Percentiles rank a stretch among this genome's conserved stretches.
phyloP scores from a whole-genome alignment of 352 stramenopile genomes.

The Pythium apleroticum region DNA sequence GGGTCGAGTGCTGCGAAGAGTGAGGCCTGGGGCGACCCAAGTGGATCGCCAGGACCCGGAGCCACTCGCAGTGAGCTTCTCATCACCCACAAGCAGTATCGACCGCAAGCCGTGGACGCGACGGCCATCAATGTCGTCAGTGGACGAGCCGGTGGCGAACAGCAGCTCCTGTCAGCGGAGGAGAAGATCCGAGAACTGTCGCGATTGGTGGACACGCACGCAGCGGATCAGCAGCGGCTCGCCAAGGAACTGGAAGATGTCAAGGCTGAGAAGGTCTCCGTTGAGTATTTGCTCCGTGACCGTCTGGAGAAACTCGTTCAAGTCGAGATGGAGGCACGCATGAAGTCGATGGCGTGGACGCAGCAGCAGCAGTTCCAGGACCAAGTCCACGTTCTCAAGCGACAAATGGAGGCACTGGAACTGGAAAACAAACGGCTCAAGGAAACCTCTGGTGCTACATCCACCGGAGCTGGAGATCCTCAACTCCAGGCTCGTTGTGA shows the following conservation, averaged over 20 bases:
- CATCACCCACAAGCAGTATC: constrained; percentile 71
- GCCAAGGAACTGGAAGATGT: constrained; percentile 86
- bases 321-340: constrained; percentile 68
- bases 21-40: not conserved
- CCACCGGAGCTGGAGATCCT: not conserved
- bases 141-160: constrained; percentile 6
- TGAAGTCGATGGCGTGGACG: constrained; percentile 42
- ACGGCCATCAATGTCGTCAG: constrained; percentile 16
- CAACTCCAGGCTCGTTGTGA: constrained; percentile 77
- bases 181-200: constrained; percentile 88
- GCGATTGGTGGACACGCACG: constrained; percentile 57
- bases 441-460: not conserved
- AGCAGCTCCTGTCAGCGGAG: constrained; percentile 59
- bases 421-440: constrained; percentile 53
- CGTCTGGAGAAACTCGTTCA: constrained; percentile 84
- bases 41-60: not conserved
- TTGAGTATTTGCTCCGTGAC: constrained; percentile 85
- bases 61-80: constrained; percentile 37
- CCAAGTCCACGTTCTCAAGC: constrained; percentile 37
- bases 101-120: constrained; percentile 34
- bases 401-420: constrained; percentile 46
- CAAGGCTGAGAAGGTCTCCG: constrained; percentile 85
- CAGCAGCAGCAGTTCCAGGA: constrained; percentile 36
- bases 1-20: constrained; percentile 4
- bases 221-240: constrained; percentile 52